Evolutionary conservation across 2,329 filamentous ascomycete species (phyloP), one percentile per base, ranked within the genome.

Genomic region (Cucurbitaria berberidis): DNA sequence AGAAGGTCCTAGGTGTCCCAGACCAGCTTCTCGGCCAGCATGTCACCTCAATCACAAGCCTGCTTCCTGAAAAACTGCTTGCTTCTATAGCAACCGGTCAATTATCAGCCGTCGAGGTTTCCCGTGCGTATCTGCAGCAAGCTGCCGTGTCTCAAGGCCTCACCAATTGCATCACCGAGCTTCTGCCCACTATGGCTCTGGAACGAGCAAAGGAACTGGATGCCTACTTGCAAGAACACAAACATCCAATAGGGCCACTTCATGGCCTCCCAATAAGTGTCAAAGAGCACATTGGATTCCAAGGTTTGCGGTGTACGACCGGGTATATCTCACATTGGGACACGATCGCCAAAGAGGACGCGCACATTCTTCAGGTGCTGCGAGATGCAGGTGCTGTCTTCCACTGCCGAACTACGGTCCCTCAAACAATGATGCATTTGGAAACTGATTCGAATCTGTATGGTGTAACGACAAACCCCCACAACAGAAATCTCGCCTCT

Each of bases 401-500:
- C 55, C 80, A 82, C 59, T 81, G 74, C 18, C 75, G 81, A n/a
- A 84, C 81, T 0, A 84, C 81, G 16, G 71, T 84, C 55, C 83
- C 82, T 5, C 82, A 85, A 63, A 80, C 77, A 3, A 55, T 84
- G 41, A 83, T 84, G 81, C 79, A 81, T 51, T 65, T 82, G 10
- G 82, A 84, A 59, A 82, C 80, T 1, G 73, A 64, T 44, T 79
- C 59, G 51, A 83, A 82, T 60, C 55, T 83, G 32, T 82, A 80
- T 52, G 81, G 81, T 1, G 72, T 73, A 0, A 85, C 83, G 0
- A 73, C 80, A 7, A 85, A 85, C 59, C 82, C 83, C 0, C 78
- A 77, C 64, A 85, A 85, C 63, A 75, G 75, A 1, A 76, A 70
- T 1, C 68, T 85, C 26, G 82, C 81, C 0, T 60, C 73, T 11